Evolutionary conservation across 345 rosid genomes (phyloP).

Genomic region (Melastoma malabathricum): DNA sequence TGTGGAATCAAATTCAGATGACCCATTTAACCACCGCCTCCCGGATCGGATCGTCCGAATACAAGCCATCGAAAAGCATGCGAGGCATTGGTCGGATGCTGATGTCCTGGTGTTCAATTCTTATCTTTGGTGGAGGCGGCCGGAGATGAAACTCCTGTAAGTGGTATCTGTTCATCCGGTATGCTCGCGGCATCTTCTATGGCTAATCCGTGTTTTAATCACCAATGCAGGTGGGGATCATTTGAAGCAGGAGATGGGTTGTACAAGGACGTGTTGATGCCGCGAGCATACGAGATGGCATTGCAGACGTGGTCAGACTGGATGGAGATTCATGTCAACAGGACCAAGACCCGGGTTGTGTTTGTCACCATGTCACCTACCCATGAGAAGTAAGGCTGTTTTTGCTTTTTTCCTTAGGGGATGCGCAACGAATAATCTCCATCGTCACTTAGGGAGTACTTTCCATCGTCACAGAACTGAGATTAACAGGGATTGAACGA

Average conservation of each 20-base stretch:
- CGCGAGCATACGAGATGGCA: slow-evolving; percentile 70
- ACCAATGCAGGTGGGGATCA: slow-evolving; percentile 51
- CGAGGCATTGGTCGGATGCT: slow-evolving; percentile 59
- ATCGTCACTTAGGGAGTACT: neutral
- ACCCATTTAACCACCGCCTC: slow-evolving; percentile 57
- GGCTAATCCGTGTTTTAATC: neutral
- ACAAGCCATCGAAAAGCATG: slow-evolving; percentile 75
- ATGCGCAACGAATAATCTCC: too few relatives aligned
- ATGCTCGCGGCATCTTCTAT: too few relatives aligned
- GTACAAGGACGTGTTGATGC: slow-evolving; percentile 60
- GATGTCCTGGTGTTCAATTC: slow-evolving; percentile 72
- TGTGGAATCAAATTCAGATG: slow-evolving; percentile 90
- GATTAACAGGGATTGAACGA: too few relatives aligned
- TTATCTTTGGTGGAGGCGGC: slow-evolving; percentile 85
- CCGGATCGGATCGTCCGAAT: slow-evolving; percentile 62
- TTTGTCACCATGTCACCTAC: slow-evolving; percentile 84
- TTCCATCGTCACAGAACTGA: too few relatives aligned
- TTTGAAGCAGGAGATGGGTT: slow-evolving; percentile 47
- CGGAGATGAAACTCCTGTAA: slow-evolving; percentile 64
- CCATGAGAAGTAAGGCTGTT: slow-evolving; percentile 43
- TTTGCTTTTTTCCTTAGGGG: neutral
- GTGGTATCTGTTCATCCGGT: slow-evolving; percentile 9
- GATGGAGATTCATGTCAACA: slow-evolving; percentile 58
- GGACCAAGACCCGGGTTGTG: slow-evolving; percentile 54
- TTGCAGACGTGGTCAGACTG: slow-evolving; percentile 68